phyloP scores from a whole-genome alignment of 768 basidiomycete genomes.

The Phaeotremella skinneri region DNA sequence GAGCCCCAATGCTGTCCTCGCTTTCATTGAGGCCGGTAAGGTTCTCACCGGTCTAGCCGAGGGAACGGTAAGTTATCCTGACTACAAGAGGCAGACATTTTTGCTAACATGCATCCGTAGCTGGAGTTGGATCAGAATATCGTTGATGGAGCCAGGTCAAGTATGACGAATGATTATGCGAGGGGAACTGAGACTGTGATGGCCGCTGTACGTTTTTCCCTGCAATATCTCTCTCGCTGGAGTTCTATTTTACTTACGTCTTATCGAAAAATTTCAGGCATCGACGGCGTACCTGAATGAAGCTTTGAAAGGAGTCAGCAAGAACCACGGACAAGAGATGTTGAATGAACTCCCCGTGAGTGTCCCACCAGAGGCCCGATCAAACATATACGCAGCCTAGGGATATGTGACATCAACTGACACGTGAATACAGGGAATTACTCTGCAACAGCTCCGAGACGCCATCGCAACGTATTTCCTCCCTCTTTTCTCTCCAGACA shows the following conservation, averaged over 20 bases:
- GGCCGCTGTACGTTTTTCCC: conserved; percentile 66
- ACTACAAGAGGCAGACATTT: conserved; percentile 33
- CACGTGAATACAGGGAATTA: conserved; percentile 59
- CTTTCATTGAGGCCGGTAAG: conserved; percentile 73
- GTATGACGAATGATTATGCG: conserved; percentile 79
- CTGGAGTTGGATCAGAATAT: conserved; percentile 74
- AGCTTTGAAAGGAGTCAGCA: conserved; percentile 77
- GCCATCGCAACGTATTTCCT: conserved; percentile 72
- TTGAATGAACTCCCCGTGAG: conserved; percentile 35
- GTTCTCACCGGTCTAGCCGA: conserved; percentile 77
- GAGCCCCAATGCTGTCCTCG: conserved; percentile 57
- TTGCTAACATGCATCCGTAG: conserved; percentile 53
- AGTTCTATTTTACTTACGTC: neutral
- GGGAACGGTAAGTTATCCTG: conserved; percentile 62
- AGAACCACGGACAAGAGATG: conserved; percentile 70
- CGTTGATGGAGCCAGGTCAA: conserved; percentile 87
- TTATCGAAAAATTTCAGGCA: conserved; percentile 57
- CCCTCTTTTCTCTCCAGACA: conserved; percentile 74
- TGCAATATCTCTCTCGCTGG: neutral
- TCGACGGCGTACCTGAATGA: conserved; percentile 82
- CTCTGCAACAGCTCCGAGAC: conserved; percentile 69
- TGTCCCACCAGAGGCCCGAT: too few species aligned
- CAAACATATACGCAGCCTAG: neutral
- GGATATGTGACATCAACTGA: neutral
- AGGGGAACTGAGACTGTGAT: conserved; percentile 77